Base-by-base conservation (phyloP, 257 asterid genomes). In the Solanum appendiculatum region DNA sequence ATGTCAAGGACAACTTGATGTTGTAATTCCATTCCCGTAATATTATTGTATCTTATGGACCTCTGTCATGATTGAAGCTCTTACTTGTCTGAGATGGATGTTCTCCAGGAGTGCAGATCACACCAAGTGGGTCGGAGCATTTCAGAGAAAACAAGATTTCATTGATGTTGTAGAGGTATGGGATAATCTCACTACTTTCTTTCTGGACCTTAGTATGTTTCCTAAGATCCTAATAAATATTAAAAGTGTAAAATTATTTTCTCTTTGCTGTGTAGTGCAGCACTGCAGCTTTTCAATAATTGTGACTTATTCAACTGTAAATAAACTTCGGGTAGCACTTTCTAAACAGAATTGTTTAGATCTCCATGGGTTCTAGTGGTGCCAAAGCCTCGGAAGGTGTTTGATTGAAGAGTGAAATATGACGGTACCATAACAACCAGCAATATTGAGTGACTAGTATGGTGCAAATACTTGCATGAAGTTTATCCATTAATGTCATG, bases 131-230 rank as follows among this genome's bases (percentile, higher is more conserved):
- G 83, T 94, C 44, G 98, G 98, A 72, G 89, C 93, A 69, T 96
- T 95, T 93, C 93, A 91, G 82, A 90, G 86, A 15, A 96, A 95
- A 78, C 98, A 96, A 86, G 99, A 96, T 89, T 96, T 96, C 88
- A 81, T 95, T 34, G 98, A 96, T 93, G 98, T 95, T 90, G 98
- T 93, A 51, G 99, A 96, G 98, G 98, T 95, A 91, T 70, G 88
- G 82, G 42, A 51, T 73, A 31, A 48, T 10, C 42, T 48, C 29
- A 11, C 42, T 16, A 78, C 15, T 81, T 81, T 31, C 68, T 48
- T 81, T 81, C 13, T 81, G 25, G 39, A 81, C 68, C 69, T 48
- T 31, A 31, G 40, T 81, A 5, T 10, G 31, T 48, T 81, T 23
- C 31, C 68, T 48, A 29, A 44, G 84, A 80, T 31, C 44, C 27